phyloP scores from a whole-genome alignment of 768 basidiomycete species.

The Boletellus ananas region DNA sequence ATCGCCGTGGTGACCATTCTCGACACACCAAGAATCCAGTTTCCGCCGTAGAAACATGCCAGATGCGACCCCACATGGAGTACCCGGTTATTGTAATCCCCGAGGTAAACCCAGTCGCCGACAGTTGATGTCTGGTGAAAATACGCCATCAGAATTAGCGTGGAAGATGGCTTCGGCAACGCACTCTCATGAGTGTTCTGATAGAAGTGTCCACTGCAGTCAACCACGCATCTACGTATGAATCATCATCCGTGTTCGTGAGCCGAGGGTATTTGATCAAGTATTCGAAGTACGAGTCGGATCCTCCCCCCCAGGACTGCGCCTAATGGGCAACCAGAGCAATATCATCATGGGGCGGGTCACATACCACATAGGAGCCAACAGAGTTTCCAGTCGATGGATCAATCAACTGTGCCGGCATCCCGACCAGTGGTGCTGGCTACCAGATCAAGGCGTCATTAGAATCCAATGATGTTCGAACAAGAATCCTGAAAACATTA shows the following conservation, averaged over 20 bases:
- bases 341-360: not conserved
- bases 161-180: not conserved
- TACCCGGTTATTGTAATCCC: slow-evolving; percentile 54
- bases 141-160: not conserved
- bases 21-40: slow-evolving; percentile 63
- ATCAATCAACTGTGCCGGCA: slow-evolving; percentile 57
- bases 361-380: slow-evolving; percentile 54
- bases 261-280: slow-evolving; percentile 68
- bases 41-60: slow-evolving; percentile 72
- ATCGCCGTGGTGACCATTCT: not conserved
- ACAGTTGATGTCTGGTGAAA: slow-evolving; percentile 55
- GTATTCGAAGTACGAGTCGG: slow-evolving; percentile 77
- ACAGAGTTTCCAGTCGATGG: slow-evolving; percentile 47
- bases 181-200: slow-evolving; percentile 51
- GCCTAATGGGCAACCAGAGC: not conserved
- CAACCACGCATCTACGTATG: slow-evolving; percentile 66
- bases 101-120: slow-evolving; percentile 57
- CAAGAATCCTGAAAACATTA: slow-evolving; percentile 19
- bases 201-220: slow-evolving; percentile 73
- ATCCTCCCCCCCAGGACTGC: slow-evolving; percentile 67
- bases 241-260: slow-evolving; percentile 57
- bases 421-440: slow-evolving; percentile 35
- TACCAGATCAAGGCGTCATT: slow-evolving; percentile 2
- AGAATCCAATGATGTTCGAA: not conserved
- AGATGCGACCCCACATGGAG: slow-evolving; percentile 69